A percentile compares a stretch with the other conserved stretches of the same genome.
These are phyloP conservation scores for Kodamaea plutei DNA, from an alignment of 1,139 yeast genomes.

Conservation along the genomic window DNA sequence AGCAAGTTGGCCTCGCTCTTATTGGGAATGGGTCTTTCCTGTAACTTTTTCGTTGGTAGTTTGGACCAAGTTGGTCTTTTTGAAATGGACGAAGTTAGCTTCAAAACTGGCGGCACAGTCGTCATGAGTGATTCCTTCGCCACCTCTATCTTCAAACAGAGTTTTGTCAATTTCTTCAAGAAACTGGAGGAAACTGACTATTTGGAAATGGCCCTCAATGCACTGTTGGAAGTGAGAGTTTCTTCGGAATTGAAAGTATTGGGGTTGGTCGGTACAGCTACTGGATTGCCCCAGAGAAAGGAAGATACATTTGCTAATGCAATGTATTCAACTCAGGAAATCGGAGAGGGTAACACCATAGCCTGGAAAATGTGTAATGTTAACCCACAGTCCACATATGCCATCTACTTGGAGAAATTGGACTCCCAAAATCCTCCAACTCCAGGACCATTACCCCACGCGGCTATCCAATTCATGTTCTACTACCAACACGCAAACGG, in stretches of 20 bases:
- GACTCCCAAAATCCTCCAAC: constrained; percentile 26
- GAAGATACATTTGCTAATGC: constrained; percentile 22
- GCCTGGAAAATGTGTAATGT: constrained; percentile 60
- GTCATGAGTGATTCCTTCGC: constrained; percentile 62
- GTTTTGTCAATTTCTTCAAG: constrained; percentile 50
- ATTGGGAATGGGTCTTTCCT: constrained; percentile 45
- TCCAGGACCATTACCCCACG: constrained; percentile 13
- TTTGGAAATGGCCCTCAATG: constrained; percentile 52
- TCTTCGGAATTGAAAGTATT: constrained; percentile 47
- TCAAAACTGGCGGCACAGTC: constrained; percentile 58
- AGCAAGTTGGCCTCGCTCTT: constrained; percentile 38
- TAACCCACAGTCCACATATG: constrained; percentile 55
- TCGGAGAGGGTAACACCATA: constrained; percentile 53
- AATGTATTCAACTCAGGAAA: constrained; percentile 22
- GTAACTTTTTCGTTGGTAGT: constrained; percentile 58
- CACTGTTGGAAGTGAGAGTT: constrained; percentile 52
- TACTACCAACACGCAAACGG: constrained; percentile 64
- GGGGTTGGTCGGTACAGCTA: constrained; percentile 61
- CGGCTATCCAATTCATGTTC: constrained; percentile 65
- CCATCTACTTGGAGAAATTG: constrained; percentile 50
- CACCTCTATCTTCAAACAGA: constrained; percentile 63
- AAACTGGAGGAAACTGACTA: constrained; percentile 20
- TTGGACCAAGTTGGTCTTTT: constrained; percentile 65
- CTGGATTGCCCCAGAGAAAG: constrained; percentile 32
- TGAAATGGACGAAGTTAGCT: constrained; percentile 59